Percentiles rank a stretch among this genome's conserved stretches.
phyloP scores from a whole-genome alignment of 768 basidiomycete species.

The Mycena metata region DNA sequence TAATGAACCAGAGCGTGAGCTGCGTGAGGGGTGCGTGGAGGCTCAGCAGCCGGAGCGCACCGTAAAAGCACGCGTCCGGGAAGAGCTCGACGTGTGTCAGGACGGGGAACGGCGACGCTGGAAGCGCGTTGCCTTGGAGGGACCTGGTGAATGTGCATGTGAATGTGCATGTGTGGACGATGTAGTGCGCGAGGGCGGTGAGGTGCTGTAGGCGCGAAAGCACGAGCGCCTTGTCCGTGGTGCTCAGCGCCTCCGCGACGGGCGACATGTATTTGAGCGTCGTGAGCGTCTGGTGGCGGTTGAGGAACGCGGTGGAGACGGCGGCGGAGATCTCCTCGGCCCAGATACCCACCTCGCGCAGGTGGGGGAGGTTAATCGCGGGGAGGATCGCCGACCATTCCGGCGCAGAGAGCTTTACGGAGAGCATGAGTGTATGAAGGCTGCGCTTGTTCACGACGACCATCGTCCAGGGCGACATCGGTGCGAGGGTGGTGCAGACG shows the following conservation, averaged over 20 bases:
- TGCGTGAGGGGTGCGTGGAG: background rate
- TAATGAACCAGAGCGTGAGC: slow-evolving; percentile 4
- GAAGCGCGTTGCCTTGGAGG: background rate
- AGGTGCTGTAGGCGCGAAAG: slow-evolving; percentile 4
- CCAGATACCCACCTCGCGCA: slow-evolving; percentile 21
- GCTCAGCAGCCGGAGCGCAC: slow-evolving; percentile 11
- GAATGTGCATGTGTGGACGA: too few species aligned
- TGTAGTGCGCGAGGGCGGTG: slow-evolving; percentile 26
- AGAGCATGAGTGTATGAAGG: slow-evolving; percentile 16
- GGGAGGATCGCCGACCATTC: slow-evolving; percentile 25
- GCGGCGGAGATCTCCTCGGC: slow-evolving; percentile 14
- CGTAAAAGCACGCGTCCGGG: slow-evolving; percentile 4
- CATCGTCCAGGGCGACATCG: slow-evolving; percentile 16
- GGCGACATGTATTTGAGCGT: slow-evolving; percentile 30
- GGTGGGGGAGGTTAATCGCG: slow-evolving; percentile 4
- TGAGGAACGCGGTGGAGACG: slow-evolving; percentile 19
- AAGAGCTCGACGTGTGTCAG: slow-evolving; percentile 24
- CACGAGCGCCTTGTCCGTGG: background rate
- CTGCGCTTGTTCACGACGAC: slow-evolving; percentile 9
- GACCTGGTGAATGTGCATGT: background rate
- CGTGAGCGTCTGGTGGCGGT: slow-evolving; percentile 17
- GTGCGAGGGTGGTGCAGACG: background rate
- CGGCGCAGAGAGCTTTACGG: slow-evolving; percentile 12
- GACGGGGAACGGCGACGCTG: background rate
- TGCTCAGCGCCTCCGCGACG: background rate